A percentile compares a stretch with the other conserved stretches of the same genome.
phyloP scores from a whole-genome alignment of 78 protist genomes.

The Trichosphaerium sp. region DNA sequence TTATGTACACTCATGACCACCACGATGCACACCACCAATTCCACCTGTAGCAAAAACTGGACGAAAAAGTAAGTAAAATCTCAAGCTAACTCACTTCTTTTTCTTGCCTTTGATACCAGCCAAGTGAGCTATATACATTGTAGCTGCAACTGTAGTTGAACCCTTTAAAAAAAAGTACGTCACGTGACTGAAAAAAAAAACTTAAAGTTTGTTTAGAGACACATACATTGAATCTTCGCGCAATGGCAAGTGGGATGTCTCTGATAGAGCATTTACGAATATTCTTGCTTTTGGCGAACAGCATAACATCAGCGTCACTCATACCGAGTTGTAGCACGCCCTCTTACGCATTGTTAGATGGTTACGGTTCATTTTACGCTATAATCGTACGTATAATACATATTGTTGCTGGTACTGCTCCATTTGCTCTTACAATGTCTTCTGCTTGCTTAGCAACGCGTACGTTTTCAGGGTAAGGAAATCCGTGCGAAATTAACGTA shows the following conservation, averaged over 20 bases:
- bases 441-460: constrained; percentile 74
- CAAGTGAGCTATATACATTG: constrained; percentile 63
- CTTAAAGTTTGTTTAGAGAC: too few relatives aligned
- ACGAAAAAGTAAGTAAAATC: not conserved
- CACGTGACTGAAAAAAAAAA: too few relatives aligned
- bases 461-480: constrained; percentile 83
- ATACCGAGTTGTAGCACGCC: constrained; percentile 47
- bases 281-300: constrained; percentile 32
- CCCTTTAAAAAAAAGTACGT: too few relatives aligned
- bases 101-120: constrained; percentile 46
- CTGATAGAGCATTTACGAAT: constrained; percentile 73
- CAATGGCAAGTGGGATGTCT: constrained; percentile 70
- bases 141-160: constrained; percentile 92
- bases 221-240: too few relatives aligned
- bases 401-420: constrained; percentile 97
- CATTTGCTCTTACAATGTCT: constrained; percentile 50
- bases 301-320: constrained; percentile 1
- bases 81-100: too few relatives aligned
- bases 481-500: constrained; percentile 92
- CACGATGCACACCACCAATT: constrained; percentile 90
- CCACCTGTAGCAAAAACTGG: constrained; percentile 94
- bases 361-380: too few relatives aligned
- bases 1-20: too few relatives aligned
- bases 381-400: constrained; percentile 54
- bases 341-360: too few relatives aligned